These are phyloP conservation scores for Przewalskia tangutica DNA, from an alignment of 257 asterid species.

Conservation along the genomic window DNA sequence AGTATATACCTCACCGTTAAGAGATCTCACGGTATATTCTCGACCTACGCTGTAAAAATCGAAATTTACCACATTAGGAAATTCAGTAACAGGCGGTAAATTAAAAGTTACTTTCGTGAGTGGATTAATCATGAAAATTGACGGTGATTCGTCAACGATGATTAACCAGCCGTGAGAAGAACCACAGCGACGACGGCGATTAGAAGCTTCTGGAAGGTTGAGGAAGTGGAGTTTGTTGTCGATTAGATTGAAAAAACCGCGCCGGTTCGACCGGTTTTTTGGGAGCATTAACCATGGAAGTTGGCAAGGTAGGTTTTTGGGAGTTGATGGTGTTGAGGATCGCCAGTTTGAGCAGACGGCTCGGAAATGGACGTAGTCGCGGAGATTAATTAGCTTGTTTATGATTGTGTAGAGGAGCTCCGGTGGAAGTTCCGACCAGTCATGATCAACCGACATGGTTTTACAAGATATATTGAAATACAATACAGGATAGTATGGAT, in stretches of 20 bases:
- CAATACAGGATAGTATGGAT: no score
- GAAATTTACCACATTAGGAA: slow-evolving; percentile 49
- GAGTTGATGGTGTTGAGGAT: slow-evolving; percentile 33
- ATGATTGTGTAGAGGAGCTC: slow-evolving; percentile 49
- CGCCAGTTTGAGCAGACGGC: slow-evolving; percentile 53
- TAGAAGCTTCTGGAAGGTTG: slow-evolving; percentile 52
- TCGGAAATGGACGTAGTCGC: slow-evolving; percentile 65
- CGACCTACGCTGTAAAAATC: slow-evolving; percentile 50
- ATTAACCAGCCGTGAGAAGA: slow-evolving; percentile 69
- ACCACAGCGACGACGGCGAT: slow-evolving; percentile 58
- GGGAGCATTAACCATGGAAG: slow-evolving; percentile 94
- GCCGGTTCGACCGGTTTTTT: slow-evolving; percentile 27
- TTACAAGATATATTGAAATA: no score
- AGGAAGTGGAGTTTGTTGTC: slow-evolving; percentile 31
- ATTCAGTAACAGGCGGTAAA: slow-evolving; percentile 52
- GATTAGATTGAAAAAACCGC: slow-evolving; percentile 41
- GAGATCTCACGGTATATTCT: slow-evolving; percentile 42
- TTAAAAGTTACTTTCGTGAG: slow-evolving; percentile 43
- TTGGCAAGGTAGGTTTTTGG: slow-evolving; percentile 52
- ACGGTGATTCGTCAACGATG: slow-evolving; percentile 63
- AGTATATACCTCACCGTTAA: slow-evolving; percentile 14
- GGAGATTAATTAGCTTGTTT: slow-evolving; percentile 23
- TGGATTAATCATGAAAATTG: slow-evolving; percentile 57
- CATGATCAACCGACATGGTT: slow-evolving; percentile 39
- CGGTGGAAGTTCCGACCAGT: slow-evolving; percentile 66